Base-by-base conservation (phyloP, 352 stramenopile genomes). In the Phytophthora litchii region DNA sequence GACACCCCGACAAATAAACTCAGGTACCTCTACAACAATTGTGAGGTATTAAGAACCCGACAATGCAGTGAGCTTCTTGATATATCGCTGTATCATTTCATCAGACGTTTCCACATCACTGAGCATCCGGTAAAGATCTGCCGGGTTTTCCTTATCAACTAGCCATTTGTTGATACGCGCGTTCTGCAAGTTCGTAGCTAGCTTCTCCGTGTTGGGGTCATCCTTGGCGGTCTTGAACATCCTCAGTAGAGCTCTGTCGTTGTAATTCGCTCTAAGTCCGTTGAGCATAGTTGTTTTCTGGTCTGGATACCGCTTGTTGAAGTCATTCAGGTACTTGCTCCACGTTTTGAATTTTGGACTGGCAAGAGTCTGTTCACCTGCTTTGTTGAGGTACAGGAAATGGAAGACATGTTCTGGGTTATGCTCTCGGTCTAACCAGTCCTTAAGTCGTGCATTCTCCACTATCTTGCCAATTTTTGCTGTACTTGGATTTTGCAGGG, bases 241-340 rank as follows among this genome's bases (percentile, higher is more conserved):
- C 2, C 2, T 17, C 11, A 46, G 11, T 32, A 46, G 17, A n/a
- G 8, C 1, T 27, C 17, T 34, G 9, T 46, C 40, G 12, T 11
- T 32, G 16, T 32, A 46, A n/a, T 46, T 46, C 8, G 10, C 40
- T 9, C 17, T 29, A 3, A 46, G 12, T 12, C 19, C 19, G 19
- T 47, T 17, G 13, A 47, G 14, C 13, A 47, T 47, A 8, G 19
- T 47, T 4, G 41, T 47, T 31, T 34, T 31, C n/a, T 47, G 3
- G 5, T 17, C 13, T n/a, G 40, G 40, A 17, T 46, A 46, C 7
- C 17, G 17, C 3, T 46, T 5, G 20, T 46, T 46, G 12, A 46
- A 46, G 20, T 29, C 40, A 34, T 47, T 7, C 20, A 47, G 20
- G 27, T 47, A 47, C 13, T 16, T 17, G 10, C 9, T 9, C 41